These are phyloP conservation scores for Penicillium brasilianum DNA, from an alignment of 2,329 filamentous ascomycete species.

Conservation along the genomic window DNA sequence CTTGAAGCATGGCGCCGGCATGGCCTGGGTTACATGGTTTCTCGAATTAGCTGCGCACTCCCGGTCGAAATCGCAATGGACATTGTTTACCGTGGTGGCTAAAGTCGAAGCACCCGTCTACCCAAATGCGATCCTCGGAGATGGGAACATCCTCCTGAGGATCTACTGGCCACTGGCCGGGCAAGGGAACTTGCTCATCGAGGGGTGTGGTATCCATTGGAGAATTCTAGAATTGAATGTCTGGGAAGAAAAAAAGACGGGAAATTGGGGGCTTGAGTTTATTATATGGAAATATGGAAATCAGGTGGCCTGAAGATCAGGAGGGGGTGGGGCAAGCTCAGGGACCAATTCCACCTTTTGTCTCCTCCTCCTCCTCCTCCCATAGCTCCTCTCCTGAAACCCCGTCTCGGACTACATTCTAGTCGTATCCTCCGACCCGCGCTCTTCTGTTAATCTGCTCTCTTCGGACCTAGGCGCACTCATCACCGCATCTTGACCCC, in stretches of 20 bases:
- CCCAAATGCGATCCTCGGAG: conserved; percentile 81
- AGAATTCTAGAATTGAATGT: background rate
- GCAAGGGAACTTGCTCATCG: conserved; percentile 53
- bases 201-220: conserved; percentile 25
- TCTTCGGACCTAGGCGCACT: background rate
- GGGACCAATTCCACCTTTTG: background rate
- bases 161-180: conserved; percentile 67
- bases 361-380: background rate
- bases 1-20: conserved; percentile 95
- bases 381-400: background rate
- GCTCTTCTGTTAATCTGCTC: background rate
- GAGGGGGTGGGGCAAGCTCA: background rate
- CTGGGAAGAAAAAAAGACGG: conserved; percentile 9
- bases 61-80: background rate
- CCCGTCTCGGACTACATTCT: background rate
- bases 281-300: conserved; percentile 3
- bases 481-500: background rate
- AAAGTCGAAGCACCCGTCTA: conserved; percentile 99
- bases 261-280: conserved; percentile 17
- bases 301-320: background rate
- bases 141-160: conserved; percentile 65
- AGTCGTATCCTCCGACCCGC: background rate
- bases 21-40: conserved; percentile 65
- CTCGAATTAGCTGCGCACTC: background rate
- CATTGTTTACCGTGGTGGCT: conserved; percentile 81